Evolutionary conservation across 2,329 filamentous ascomycete genomes (phyloP).

Genomic region (Epichloe uncinata): DNA sequence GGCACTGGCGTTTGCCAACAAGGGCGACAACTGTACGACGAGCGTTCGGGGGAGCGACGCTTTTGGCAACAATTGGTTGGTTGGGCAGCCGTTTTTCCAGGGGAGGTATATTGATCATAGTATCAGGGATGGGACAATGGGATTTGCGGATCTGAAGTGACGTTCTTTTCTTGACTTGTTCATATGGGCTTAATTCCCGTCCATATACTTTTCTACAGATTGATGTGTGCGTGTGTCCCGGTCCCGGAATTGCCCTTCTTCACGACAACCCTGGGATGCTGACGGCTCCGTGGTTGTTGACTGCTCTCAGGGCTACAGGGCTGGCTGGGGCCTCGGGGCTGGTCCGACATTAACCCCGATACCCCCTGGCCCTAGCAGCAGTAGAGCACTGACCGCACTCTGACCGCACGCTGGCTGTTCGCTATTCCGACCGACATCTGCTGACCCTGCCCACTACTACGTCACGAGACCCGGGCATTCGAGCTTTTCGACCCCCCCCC

Average conservation of each 20-base stretch:
- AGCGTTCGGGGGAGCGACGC: slow-evolving; percentile 7
- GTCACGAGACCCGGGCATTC: slow-evolving; percentile 9
- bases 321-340: too few relatives aligned
- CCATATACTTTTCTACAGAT: too few relatives aligned
- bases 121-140: slow-evolving; percentile 6
- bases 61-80: slow-evolving; percentile 9
- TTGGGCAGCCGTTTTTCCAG: slow-evolving; percentile 13
- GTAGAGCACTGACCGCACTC: too few relatives aligned
- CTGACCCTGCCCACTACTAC: neutral
- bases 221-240: too few relatives aligned
- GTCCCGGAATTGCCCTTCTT: too few relatives aligned
- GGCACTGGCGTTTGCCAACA: slow-evolving; percentile 7
- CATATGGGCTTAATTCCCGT: too few relatives aligned
- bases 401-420: neutral
- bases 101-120: slow-evolving; percentile 12
- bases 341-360: too few relatives aligned
- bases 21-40: slow-evolving; percentile 10
- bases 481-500: neutral
- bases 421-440: too few relatives aligned
- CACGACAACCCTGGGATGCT: too few relatives aligned
- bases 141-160: slow-evolving; percentile 7
- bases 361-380: too few relatives aligned
- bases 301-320: too few relatives aligned
- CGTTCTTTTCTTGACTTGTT: neutral
- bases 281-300: too few relatives aligned